Evolutionary conservation across 441 rosid species (phyloP).

Genomic region (Corymbia calophylla): DNA sequence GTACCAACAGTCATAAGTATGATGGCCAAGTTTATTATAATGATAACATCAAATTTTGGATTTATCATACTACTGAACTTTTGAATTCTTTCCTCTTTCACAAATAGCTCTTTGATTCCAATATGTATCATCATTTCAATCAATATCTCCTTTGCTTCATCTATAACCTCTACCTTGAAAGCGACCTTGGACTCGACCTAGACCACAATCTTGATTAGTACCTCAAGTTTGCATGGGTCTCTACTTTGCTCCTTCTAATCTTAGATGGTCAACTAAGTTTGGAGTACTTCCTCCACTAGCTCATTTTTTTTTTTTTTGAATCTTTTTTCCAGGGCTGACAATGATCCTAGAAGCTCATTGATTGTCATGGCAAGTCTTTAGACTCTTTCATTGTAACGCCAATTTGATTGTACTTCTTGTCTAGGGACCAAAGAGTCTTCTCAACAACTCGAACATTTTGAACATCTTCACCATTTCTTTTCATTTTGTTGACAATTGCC

Average conservation of each 20-base stretch:
- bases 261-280: background rate
- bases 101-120: no score
- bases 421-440: no score
- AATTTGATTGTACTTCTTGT: background rate
- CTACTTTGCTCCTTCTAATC: background rate
- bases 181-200: no score
- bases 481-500: background rate
- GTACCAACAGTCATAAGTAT: background rate
- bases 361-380: background rate
- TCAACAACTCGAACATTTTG: no score
- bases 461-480: background rate
- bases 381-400: background rate
- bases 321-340: background rate
- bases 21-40: background rate
- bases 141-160: no score
- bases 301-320: no score
- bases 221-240: background rate
- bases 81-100: no score
- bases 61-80: fast-evolving
- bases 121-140: no score
- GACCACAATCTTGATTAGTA: no score
- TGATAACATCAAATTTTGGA: no score
- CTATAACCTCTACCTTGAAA: no score
- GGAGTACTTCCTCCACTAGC: background rate
- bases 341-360: background rate